These are phyloP conservation scores for Halophytophthora batemanensis DNA, from an alignment of 352 stramenopile species.

Conservation along the genomic window DNA sequence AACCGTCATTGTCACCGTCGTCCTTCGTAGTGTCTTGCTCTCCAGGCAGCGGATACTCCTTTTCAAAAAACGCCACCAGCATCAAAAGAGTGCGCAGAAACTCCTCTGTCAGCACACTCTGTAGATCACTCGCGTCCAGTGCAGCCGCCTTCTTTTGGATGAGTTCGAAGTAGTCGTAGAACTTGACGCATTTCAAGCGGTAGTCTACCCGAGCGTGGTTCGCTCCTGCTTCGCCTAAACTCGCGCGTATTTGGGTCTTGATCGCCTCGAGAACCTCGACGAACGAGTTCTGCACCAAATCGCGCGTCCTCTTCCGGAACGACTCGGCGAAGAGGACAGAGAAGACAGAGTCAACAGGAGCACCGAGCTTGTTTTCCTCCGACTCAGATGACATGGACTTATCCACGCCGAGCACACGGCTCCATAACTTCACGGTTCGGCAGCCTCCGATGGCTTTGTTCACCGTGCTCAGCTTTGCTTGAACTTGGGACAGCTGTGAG, in stretches of 20 bases:
- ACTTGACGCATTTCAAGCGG: constrained; percentile 48
- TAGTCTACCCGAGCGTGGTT: constrained; percentile 20
- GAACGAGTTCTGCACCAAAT: constrained; percentile 76
- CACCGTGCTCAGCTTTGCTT: constrained; percentile 47
- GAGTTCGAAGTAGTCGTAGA: constrained; percentile 74
- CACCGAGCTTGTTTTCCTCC: constrained; percentile 6
- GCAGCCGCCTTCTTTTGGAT: constrained; percentile 66
- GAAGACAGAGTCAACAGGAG: constrained; percentile 45
- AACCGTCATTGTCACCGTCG: constrained; percentile 1
- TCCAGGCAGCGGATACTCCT: constrained; percentile 39
- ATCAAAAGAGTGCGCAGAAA: constrained; percentile 74
- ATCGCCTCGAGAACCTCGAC: constrained; percentile 71
- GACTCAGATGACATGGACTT: constrained; percentile 4
- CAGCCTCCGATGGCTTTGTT: constrained; percentile 36
- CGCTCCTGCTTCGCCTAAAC: constrained; percentile 24
- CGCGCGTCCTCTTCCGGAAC: constrained; percentile 58
- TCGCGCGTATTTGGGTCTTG: constrained; percentile 52
- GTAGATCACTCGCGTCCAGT: constrained; percentile 69
- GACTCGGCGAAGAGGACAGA: constrained; percentile 54
- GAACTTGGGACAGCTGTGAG: constrained; percentile 47
- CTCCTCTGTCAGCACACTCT: constrained; percentile 73
- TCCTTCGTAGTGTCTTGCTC: not conserved
- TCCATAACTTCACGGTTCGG: constrained; percentile 37
- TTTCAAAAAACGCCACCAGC: constrained; percentile 71
- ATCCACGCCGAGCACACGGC: constrained; percentile 7